These are phyloP conservation scores for Scheffersomyces illinoinensis DNA, from an alignment of 1,139 yeast species.

Conservation along the genomic window DNA sequence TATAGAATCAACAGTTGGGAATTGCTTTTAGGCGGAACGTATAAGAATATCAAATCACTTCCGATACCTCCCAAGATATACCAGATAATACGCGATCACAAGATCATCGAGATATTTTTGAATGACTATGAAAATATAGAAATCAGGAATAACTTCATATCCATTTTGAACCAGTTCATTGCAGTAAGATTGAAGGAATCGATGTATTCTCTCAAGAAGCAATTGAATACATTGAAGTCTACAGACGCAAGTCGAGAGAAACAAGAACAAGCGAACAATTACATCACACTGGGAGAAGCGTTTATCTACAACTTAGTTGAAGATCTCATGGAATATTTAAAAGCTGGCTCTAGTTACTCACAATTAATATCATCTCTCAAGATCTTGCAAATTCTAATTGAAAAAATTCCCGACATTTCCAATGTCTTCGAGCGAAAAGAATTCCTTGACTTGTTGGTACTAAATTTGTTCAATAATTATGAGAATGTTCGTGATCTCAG, in stretches of 20 bases:
- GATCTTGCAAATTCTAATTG: conserved; percentile 41
- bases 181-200: conserved; percentile 64
- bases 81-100: conserved; percentile 37
- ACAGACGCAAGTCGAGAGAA: conserved; percentile 3
- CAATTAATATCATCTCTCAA: conserved; percentile 53
- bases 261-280: conserved; percentile 3
- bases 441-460: conserved; percentile 51
- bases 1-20: conserved; percentile 61
- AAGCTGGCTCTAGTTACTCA: conserved; percentile 73
- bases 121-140: conserved; percentile 64
- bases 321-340: conserved; percentile 43
- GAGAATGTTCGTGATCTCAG: conserved; percentile 70
- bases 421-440: conserved; percentile 35
- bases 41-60: conserved; percentile 52
- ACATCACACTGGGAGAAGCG: conserved; percentile 26
- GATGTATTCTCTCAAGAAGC: conserved; percentile 54
- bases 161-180: conserved; percentile 60
- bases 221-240: conserved; percentile 34
- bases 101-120: conserved; percentile 47
- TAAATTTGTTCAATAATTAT: conserved; percentile 66
- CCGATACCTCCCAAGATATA: conserved; percentile 50
- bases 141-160: conserved; percentile 61
- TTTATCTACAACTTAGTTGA: conserved; percentile 48
- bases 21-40: conserved; percentile 49
- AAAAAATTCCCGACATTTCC: conserved; percentile 17